Evolutionary conservation across 2,329 filamentous ascomycete genomes (phyloP).

Genomic region (Alternaria tenuissima): DNA sequence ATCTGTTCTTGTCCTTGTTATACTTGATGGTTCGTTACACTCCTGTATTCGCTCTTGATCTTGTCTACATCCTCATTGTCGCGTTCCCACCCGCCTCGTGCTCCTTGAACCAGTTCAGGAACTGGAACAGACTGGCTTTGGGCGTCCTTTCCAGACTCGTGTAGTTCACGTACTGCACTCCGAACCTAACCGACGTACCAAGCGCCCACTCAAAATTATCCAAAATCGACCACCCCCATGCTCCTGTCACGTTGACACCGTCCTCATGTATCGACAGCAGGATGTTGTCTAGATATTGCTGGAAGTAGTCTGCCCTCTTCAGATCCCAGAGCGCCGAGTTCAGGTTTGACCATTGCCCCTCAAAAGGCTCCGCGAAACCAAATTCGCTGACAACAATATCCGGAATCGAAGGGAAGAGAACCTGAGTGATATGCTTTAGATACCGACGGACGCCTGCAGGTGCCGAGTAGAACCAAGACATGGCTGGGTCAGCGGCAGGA

Average conservation of each 20-base stretch:
- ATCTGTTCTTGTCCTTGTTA: background rate
- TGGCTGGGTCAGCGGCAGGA: constrained; percentile 53
- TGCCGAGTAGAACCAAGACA: constrained; percentile 54
- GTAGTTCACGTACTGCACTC: constrained; percentile 56
- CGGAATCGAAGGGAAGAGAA: constrained; percentile 54
- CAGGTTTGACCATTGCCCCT: constrained; percentile 39
- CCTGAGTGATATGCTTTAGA: constrained; percentile 54
- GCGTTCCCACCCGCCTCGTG: constrained; percentile 38
- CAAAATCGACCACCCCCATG: constrained; percentile 53
- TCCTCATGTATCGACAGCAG: constrained; percentile 49
- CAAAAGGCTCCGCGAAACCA: constrained; percentile 55
- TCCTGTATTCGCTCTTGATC: background rate
- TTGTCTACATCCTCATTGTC: constrained; percentile 33
- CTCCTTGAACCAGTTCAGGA: constrained; percentile 54
- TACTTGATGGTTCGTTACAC: background rate
- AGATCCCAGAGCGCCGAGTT: constrained; percentile 52
- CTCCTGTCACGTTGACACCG: constrained; percentile 54
- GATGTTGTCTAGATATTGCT: constrained; percentile 54
- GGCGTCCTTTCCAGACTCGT: constrained; percentile 52
- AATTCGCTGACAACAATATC: constrained; percentile 55
- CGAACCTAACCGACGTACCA: constrained; percentile 51
- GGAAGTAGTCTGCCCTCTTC: constrained; percentile 53
- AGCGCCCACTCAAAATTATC: constrained; percentile 55
- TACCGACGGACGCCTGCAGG: constrained; percentile 53
- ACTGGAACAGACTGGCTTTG: constrained; percentile 55